Conservation (phyloP, 2,329 filamentous ascomycete species). For the Lachnellula cervina region DNA sequence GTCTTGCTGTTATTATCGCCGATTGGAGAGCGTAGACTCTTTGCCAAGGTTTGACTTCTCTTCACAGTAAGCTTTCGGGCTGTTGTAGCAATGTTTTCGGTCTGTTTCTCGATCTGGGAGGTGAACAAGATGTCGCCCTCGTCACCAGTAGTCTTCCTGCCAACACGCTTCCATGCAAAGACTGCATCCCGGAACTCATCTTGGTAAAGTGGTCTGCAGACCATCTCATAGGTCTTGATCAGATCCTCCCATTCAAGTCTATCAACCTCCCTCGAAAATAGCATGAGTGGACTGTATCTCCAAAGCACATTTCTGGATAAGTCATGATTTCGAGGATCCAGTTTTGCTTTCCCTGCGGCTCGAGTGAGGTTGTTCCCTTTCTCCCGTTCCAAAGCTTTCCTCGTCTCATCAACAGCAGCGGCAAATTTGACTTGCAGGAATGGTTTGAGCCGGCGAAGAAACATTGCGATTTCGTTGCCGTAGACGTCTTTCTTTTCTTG, state of each 20-base stretch:
- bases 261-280: slow-evolving; percentile 85
- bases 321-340: slow-evolving; percentile 67
- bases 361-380: slow-evolving; percentile 49
- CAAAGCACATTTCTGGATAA: slow-evolving; percentile 70
- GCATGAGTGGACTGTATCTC: slow-evolving; percentile 80
- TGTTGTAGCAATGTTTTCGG: slow-evolving; percentile 68
- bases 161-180: slow-evolving; percentile 73
- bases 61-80: slow-evolving; percentile 92
- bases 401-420: slow-evolving; percentile 65
- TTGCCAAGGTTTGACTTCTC: slow-evolving; percentile 80
- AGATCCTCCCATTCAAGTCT: slow-evolving; percentile 74
- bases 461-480: slow-evolving; percentile 66
- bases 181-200: slow-evolving; percentile 76
- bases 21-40: slow-evolving; percentile 63
- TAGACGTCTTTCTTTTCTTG: slow-evolving; percentile 94
- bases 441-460: slow-evolving; percentile 73
- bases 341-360: slow-evolving; percentile 49
- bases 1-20: slow-evolving; percentile 53
- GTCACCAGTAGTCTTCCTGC: slow-evolving; percentile 68
- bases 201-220: slow-evolving; percentile 71
- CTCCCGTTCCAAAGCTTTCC: slow-evolving; percentile 48
- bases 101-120: slow-evolving; percentile 75
- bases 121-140: slow-evolving; percentile 87
- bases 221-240: slow-evolving; percentile 74
- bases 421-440: slow-evolving; percentile 82